These are phyloP conservation scores for Hypoxylon crocopeplum DNA, from an alignment of 495 filamentous ascomycete genomes.

Conservation along the genomic window DNA sequence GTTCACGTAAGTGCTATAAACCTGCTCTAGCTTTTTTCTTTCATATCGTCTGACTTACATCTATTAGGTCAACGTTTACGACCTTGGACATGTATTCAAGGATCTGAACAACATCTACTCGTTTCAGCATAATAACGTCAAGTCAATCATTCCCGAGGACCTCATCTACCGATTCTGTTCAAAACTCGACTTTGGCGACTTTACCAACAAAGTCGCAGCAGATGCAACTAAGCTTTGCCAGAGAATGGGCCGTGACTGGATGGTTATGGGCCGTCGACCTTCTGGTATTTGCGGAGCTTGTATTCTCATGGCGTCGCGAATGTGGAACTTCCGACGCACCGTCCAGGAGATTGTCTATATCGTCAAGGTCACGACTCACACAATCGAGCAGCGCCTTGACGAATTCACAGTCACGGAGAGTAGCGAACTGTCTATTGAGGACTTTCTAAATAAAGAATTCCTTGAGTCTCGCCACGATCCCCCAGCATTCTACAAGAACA, in stretches of 20 bases:
- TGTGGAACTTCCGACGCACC: conserved; percentile 95
- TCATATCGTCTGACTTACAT: conserved; percentile 29
- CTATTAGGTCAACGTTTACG: conserved; percentile 82
- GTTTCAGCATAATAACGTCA: conserved; percentile 53
- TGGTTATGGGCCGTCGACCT: conserved; percentile 88
- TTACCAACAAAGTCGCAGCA: conserved; percentile 79
- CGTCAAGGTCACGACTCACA: conserved; percentile 91
- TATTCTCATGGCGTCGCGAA: conserved; percentile 90
- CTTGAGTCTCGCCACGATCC: conserved; percentile 71
- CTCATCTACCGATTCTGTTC: conserved; percentile 88
- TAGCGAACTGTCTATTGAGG: conserved; percentile 79
- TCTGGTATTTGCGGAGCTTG: conserved; percentile 94
- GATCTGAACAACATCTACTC: conserved; percentile 72
- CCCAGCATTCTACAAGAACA: conserved; percentile 76
- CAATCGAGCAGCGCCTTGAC: conserved; percentile 84
- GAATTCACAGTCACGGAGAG: conserved; percentile 87
- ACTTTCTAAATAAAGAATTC: conserved; percentile 74
- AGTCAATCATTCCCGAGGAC: conserved; percentile 76
- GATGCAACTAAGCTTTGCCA: conserved; percentile 85
- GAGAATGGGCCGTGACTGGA: conserved; percentile 96
- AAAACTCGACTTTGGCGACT: conserved; percentile 83
- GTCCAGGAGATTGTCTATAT: conserved; percentile 93
- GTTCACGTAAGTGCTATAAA: conserved; percentile 57
- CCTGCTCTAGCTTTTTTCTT: background rate
- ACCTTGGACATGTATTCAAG: conserved; percentile 83